phyloP scores from a whole-genome alignment of 2,329 filamentous ascomycete species.

The Trichoderma semiorbis region DNA sequence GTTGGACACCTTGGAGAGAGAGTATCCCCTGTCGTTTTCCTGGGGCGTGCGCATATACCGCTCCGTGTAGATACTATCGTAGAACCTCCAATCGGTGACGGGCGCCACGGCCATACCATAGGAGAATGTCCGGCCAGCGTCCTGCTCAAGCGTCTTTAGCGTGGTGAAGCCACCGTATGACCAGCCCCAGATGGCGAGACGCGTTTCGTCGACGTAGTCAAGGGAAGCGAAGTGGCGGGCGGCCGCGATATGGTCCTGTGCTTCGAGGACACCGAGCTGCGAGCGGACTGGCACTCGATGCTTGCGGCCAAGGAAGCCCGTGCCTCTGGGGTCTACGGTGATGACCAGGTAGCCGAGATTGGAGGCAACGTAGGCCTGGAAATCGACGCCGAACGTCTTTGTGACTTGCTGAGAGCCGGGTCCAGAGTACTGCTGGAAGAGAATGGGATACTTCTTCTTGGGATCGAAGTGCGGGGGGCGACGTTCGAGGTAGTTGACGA shows the following conservation, averaged over 20 bases:
- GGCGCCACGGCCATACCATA: conserved; percentile 98
- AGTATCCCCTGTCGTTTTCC: conserved; percentile 74
- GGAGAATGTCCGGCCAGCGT: conserved; percentile 83
- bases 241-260: conserved; percentile 85
- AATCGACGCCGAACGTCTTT: conserved; percentile 79
- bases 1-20: conserved; percentile 69
- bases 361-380: conserved; percentile 84
- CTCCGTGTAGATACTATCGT: conserved; percentile 92
- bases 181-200: conserved; percentile 97
- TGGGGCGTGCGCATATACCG: conserved; percentile 96
- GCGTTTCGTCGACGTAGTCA: conserved; percentile 74
- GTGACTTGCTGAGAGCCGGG: conserved; percentile 87
- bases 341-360: conserved; percentile 88
- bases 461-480: conserved; percentile 84
- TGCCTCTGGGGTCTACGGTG: conserved; percentile 90
- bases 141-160: conserved; percentile 88
- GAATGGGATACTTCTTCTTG: conserved; percentile 82
- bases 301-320: conserved; percentile 82
- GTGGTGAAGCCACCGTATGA: conserved; percentile 95
- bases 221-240: conserved; percentile 80
- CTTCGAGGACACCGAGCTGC: conserved; percentile 80
- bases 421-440: conserved; percentile 93
- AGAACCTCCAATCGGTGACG: conserved; percentile 97
- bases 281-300: conserved; percentile 78
- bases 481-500: conserved; percentile 72